These are phyloP conservation scores for Zangia roseola DNA, from an alignment of 768 basidiomycete genomes.

Conservation along the genomic window DNA sequence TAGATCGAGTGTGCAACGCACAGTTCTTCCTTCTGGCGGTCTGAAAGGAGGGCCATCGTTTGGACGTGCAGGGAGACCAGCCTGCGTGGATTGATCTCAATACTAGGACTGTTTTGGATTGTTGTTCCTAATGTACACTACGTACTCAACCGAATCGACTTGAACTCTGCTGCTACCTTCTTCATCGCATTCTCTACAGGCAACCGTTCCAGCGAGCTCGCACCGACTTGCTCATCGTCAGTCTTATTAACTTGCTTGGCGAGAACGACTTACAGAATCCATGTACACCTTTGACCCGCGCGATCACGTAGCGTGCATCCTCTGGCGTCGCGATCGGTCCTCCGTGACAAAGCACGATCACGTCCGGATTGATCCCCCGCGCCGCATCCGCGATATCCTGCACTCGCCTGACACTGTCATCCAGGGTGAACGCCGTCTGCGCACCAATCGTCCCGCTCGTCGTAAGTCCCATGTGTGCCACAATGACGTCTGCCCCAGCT, in stretches of 20 bases:
- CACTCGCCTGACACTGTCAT: slow-evolving; percentile 24
- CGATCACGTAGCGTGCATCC: slow-evolving; percentile 23
- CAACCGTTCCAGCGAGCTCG: slow-evolving; percentile 26
- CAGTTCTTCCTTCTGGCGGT: slow-evolving; percentile 48
- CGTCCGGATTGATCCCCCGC: slow-evolving; percentile 13
- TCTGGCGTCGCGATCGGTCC: slow-evolving; percentile 26
- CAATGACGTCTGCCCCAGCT: slow-evolving; percentile 26
- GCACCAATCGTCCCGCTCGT: slow-evolving; percentile 27
- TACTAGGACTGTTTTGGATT: slow-evolving; percentile 30
- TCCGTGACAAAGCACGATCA: slow-evolving; percentile 24
- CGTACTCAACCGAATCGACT: slow-evolving; percentile 17
- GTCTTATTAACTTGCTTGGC: background rate
- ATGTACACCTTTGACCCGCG: slow-evolving; percentile 12
- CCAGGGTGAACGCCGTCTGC: slow-evolving; percentile 20
- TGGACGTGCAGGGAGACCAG: no score
- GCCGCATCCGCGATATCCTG: slow-evolving; percentile 18
- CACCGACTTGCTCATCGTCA: slow-evolving; percentile 14
- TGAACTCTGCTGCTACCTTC: slow-evolving; percentile 19
- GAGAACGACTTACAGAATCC: slow-evolving; percentile 23
- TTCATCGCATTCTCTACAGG: slow-evolving; percentile 26
- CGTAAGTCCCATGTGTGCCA: slow-evolving; percentile 31
- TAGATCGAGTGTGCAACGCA: slow-evolving; percentile 28
- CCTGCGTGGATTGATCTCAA: slow-evolving; percentile 13
- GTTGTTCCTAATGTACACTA: slow-evolving; percentile 18
- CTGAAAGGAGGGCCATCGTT: slow-evolving; percentile 43